A percentile compares a stretch with the other conserved stretches of the same genome.
phyloP scores from a whole-genome alignment of 768 basidiomycete genomes.

The Ramaria rubella region DNA sequence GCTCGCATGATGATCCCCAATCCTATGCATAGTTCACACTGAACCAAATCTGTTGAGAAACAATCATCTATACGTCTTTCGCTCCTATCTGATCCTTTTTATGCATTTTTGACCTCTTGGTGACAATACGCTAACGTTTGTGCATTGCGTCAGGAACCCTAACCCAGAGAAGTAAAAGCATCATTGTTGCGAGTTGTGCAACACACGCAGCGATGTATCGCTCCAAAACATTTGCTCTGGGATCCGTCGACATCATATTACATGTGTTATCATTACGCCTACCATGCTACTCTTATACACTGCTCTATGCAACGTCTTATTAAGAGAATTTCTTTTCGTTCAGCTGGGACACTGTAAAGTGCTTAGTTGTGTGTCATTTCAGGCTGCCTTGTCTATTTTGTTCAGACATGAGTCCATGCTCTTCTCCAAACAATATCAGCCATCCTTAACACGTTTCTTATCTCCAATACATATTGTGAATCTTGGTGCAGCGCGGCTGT shows the following conservation, averaged over 20 bases:
- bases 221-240: neutral
- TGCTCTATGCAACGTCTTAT: too few species aligned
- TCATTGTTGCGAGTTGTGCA: neutral
- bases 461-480: conserved; percentile 68
- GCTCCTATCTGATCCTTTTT: conserved; percentile 88
- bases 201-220: neutral
- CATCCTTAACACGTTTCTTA: conserved; percentile 67
- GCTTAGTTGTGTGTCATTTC: too few species aligned
- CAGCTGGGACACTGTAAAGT: too few species aligned
- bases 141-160: conserved; percentile 44
- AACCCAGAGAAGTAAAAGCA: conserved; percentile 61
- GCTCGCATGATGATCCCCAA: conserved; percentile 48
- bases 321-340: too few species aligned
- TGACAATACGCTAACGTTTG: neutral
- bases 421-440: conserved; percentile 51
- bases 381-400: too few species aligned
- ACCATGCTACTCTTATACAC: too few species aligned
- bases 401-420: neutral
- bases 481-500: conserved; percentile 70
- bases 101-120: conserved; percentile 3
- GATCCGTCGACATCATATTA: neutral
- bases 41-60: conserved; percentile 80
- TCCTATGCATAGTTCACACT: conserved; percentile 93
- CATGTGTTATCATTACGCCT: neutral
- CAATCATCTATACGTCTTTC: conserved; percentile 92